Base-by-base conservation (phyloP, 2,329 filamentous ascomycete species). In the Cordyceps cateniannulata region DNA sequence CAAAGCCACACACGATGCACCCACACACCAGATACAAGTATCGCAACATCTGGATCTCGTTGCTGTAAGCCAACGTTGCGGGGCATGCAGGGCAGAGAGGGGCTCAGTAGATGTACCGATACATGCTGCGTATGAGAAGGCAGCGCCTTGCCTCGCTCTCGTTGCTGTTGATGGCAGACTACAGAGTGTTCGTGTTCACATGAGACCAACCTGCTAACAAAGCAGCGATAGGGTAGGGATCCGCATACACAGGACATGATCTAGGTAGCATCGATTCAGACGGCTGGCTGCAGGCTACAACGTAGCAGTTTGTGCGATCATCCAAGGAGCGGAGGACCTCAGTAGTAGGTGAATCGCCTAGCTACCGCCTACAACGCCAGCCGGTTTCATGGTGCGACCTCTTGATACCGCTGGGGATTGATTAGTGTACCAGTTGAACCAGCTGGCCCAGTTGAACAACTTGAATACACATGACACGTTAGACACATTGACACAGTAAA, bases 311-410 rank as follows among this genome's bases (percentile, higher is more conserved):
- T n/a, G 42, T 42, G 32, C 32, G 14, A 35, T 35, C 32, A 35
- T 35, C 32, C 40, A 42, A 20, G 18, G n/a, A 18, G 16, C 40
- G n/a, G n/a, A 20, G 42, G 6, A 45, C 22, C 22, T 18, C 10
- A 1, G 10, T 22, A 25, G 44, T 27, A 9, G 8, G 22, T 25
- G 10, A 48, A 27, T 56, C 42, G 42, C 53, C 25, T 35, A 18
- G 40, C 53, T 35, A 18, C 52, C 53, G 53, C 53, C 54, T 57
- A 9, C 44, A 56, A 56, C 20, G 42, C 54, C 14, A 35, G 42
- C 54, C 44, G 54, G 54, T 57, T 57, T 57, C 54, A 57, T 48
- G 29, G 52, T 55, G 52, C 40, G 25, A 32, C 40, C 52, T 55
- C 16, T 45, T 35, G 48, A 51, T n/a, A 8, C n/a, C n/a, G 8